A percentile compares a stretch with the other conserved stretches of the same genome.
These are phyloP conservation scores for Kwoniella shandongensis DNA, from an alignment of 768 basidiomycete genomes.

Conservation along the genomic window DNA sequence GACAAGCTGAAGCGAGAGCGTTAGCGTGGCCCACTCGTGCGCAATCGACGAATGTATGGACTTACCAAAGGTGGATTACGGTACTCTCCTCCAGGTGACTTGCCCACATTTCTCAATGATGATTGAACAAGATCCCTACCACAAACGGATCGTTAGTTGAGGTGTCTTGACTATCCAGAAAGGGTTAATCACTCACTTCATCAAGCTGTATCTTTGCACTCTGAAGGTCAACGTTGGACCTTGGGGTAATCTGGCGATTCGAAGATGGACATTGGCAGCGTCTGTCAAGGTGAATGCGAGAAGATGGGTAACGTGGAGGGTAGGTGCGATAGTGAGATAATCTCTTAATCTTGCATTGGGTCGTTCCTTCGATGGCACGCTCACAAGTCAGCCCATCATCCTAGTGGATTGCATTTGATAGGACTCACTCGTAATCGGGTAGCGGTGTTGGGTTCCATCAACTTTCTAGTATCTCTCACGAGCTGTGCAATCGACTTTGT, in stretches of 20 bases:
- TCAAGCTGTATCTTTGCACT: conserved; percentile 85
- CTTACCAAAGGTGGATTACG: conserved; percentile 85
- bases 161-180: background rate
- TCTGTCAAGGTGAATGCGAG: conserved; percentile 87
- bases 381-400: conserved; percentile 15
- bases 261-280: conserved; percentile 62
- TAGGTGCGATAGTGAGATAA: conserved; percentile 86
- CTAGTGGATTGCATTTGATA: conserved; percentile 14
- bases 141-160: background rate
- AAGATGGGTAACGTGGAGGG: conserved; percentile 85
- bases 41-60: conserved; percentile 6
- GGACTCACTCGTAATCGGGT: conserved; percentile 73
- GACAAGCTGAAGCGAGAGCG: conserved; percentile 68
- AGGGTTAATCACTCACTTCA: conserved; percentile 58
- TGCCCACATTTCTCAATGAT: conserved; percentile 49
- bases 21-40: conserved; percentile 5
- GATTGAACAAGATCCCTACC: conserved; percentile 52
- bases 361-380: conserved; percentile 83
- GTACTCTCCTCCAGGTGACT: conserved; percentile 59
- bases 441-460: conserved; percentile 98
- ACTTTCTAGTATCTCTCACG: conserved; percentile 86
- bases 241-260: conserved; percentile 79
- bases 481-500: conserved; percentile 82
- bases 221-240: conserved; percentile 94
- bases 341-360: conserved; percentile 72